Evolutionary conservation across 106 monocot species (phyloP).

Genomic region (Amphibolis antarctica): DNA sequence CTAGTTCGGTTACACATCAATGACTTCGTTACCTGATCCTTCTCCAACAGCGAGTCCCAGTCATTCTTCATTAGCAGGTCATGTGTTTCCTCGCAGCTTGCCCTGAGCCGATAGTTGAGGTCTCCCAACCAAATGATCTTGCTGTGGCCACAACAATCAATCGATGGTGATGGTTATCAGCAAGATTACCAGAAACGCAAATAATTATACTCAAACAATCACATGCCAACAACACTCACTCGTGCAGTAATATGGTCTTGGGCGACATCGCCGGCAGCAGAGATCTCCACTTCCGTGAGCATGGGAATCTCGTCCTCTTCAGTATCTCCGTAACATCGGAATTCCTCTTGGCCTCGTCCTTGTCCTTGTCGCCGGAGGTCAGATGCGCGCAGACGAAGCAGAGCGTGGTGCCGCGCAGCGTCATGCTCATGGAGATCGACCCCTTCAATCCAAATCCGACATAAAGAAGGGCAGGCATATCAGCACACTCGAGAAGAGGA

Average conservation of each 20-base stretch:
- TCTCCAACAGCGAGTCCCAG: constrained; percentile 60
- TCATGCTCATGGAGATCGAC: constrained; percentile 82
- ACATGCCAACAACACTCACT: constrained; percentile 28
- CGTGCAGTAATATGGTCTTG: constrained; percentile 57
- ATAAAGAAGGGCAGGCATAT: not conserved
- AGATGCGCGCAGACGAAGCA: constrained; percentile 91
- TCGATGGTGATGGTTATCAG: too few relatives aligned
- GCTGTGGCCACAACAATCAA: constrained; percentile 13
- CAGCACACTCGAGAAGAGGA: not conserved
- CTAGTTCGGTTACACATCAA: not conserved
- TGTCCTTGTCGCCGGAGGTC: constrained; percentile 84
- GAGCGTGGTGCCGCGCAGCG: constrained; percentile 30
- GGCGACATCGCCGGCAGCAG: constrained; percentile 19
- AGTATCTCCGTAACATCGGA: constrained; percentile 56
- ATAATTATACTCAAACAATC: too few relatives aligned
- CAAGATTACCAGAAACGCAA: too few relatives aligned
- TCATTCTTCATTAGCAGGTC: constrained; percentile 40
- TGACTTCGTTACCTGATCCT: constrained; percentile 43
- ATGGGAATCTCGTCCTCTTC: constrained; percentile 51
- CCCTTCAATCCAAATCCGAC: constrained; percentile 26
- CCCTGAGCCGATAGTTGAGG: constrained; percentile 54
- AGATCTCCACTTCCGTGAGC: constrained; percentile 5
- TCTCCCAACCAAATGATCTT: constrained; percentile 87
- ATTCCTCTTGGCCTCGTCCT: constrained; percentile 64
- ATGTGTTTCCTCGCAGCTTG: constrained; percentile 20